These are phyloP conservation scores for Polyplosphaeria fusca DNA, from an alignment of 495 filamentous ascomycete genomes.

Conservation along the genomic window DNA sequence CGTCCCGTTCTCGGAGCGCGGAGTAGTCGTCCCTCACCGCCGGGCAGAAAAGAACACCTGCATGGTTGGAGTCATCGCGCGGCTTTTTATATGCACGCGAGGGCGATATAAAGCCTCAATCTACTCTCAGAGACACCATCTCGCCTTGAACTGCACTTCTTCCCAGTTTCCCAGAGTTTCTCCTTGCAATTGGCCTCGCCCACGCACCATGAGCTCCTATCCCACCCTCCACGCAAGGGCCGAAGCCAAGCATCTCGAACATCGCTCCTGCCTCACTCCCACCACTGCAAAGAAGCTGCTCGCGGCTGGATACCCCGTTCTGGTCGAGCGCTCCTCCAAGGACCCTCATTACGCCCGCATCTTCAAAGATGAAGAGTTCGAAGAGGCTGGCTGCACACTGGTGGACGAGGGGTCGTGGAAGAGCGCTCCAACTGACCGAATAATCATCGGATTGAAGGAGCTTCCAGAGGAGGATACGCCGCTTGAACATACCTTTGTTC, in stretches of 20 bases:
- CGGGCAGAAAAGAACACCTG: background rate
- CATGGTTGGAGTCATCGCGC: background rate
- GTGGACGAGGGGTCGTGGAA: constrained; percentile 80
- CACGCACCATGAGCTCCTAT: constrained; percentile 30
- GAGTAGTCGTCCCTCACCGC: no score
- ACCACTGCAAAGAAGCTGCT: constrained; percentile 74
- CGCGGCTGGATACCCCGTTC: constrained; percentile 74
- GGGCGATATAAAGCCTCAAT: no score
- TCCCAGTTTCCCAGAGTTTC: background rate
- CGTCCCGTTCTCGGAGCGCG: no score
- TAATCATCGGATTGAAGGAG: constrained; percentile 87
- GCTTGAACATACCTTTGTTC: constrained; percentile 80
- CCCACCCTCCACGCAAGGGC: constrained; percentile 41
- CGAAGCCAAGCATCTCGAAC: constrained; percentile 42
- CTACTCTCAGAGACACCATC: no score
- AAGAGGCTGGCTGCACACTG: constrained; percentile 60
- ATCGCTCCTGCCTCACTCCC: constrained; percentile 52
- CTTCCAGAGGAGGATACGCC: constrained; percentile 84
- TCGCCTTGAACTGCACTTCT: no score
- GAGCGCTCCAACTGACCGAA: constrained; percentile 74
- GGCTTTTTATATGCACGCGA: no score
- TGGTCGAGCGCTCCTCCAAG: constrained; percentile 69
- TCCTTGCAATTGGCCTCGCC: background rate
- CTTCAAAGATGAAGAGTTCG: constrained; percentile 72
- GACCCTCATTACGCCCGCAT: constrained; percentile 58